Conservation (phyloP, 2,329 filamentous ascomycete species). For the Epichloe amarillans region DNA sequence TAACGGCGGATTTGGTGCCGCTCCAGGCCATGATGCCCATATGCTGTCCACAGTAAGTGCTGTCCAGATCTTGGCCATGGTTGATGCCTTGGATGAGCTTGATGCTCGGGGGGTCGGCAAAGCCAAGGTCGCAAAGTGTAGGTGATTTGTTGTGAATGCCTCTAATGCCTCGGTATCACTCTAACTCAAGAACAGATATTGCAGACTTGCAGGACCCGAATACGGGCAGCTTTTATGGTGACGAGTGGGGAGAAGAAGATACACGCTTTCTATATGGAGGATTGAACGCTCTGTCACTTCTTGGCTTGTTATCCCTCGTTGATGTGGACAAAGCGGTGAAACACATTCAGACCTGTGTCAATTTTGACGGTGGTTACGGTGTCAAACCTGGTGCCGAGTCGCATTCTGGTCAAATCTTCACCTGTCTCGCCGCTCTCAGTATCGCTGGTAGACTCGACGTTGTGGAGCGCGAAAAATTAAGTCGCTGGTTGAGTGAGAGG, state of each 20-base stretch:
- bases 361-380: conserved; percentile 91
- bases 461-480: conserved; percentile 70
- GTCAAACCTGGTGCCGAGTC: conserved; percentile 83
- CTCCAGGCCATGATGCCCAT: conserved; percentile 87
- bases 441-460: conserved; percentile 74
- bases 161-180: conserved; percentile 6
- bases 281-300: conserved; percentile 76
- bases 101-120: conserved; percentile 54
- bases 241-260: conserved; percentile 94
- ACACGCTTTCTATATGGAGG: conserved; percentile 89
- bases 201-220: conserved; percentile 65
- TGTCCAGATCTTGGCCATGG: conserved; percentile 78
- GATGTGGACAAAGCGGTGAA: conserved; percentile 69
- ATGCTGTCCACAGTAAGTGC: conserved; percentile 94
- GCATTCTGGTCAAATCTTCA: conserved; percentile 91
- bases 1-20: conserved; percentile 83
- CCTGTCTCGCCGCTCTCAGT: conserved; percentile 74
- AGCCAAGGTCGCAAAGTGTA: conserved; percentile 66
- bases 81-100: conserved; percentile 74
- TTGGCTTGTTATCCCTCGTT: conserved; percentile 59
- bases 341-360: conserved; percentile 71
- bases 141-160: conserved; percentile 22
- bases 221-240: conserved; percentile 81
- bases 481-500: conserved; percentile 83
- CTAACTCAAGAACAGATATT: conserved; percentile 43